Conservation (phyloP, 2,329 filamentous ascomycete genomes). For the Thermothelomyces thermophilus region DNA sequence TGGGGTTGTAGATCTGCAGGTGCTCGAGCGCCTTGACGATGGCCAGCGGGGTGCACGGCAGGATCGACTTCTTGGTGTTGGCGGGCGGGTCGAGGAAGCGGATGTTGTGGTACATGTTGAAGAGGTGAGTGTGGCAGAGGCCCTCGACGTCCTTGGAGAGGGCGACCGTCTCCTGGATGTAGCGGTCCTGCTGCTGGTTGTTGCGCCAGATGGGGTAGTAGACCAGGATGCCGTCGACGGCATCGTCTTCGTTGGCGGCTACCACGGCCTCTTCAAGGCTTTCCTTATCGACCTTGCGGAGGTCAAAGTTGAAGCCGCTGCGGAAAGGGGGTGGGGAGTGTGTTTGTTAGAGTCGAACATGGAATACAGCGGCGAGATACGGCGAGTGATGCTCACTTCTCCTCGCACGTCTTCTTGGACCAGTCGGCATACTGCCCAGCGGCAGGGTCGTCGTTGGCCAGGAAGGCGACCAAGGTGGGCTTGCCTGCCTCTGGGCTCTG, state of each 20-base stretch:
- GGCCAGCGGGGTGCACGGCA: slow-evolving; percentile 92
- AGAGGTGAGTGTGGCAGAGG: slow-evolving; percentile 85
- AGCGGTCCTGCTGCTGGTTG: slow-evolving; percentile 81
- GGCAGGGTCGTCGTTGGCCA: slow-evolving; percentile 86
- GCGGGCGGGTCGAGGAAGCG: slow-evolving; percentile 78
- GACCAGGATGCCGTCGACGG: slow-evolving; percentile 85
- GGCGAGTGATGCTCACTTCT: slow-evolving; percentile 63
- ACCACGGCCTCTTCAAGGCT: slow-evolving; percentile 84
- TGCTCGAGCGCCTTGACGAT: slow-evolving; percentile 97
- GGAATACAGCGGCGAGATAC: too few relatives aligned
- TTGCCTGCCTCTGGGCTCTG: slow-evolving; percentile 47
- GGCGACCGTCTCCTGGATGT: slow-evolving; percentile 89
- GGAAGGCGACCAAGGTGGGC: slow-evolving; percentile 81
- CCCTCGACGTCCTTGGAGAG: slow-evolving; percentile 93
- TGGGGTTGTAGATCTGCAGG: slow-evolving; percentile 92
- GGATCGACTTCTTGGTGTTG: slow-evolving; percentile 78
- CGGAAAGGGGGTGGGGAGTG: not conserved
- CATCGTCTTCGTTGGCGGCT: slow-evolving; percentile 69
- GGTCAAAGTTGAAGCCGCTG: slow-evolving; percentile 84
- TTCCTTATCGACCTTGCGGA: slow-evolving; percentile 79
- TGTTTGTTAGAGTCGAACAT: not conserved
- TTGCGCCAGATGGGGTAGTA: slow-evolving; percentile 92
- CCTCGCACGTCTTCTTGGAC: slow-evolving; percentile 92
- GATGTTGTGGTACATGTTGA: slow-evolving; percentile 99
- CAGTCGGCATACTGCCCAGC: slow-evolving; percentile 93